phyloP scores from a whole-genome alignment of 202 grass and related monocot species.

The Schoenoplectus triqueter region DNA sequence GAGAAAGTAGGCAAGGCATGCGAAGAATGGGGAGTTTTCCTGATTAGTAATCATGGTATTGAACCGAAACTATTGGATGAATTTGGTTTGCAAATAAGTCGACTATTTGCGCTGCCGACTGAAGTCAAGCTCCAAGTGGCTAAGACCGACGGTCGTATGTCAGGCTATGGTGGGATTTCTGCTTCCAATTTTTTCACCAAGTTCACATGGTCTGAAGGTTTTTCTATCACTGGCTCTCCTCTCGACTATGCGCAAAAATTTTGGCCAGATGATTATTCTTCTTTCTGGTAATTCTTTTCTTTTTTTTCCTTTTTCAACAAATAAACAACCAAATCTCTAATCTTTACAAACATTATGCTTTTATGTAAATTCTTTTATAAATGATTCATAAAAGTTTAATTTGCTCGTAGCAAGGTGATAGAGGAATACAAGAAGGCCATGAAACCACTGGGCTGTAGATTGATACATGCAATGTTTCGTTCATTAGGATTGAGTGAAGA shows the following conservation, averaged over 20 bases:
- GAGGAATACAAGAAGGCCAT: slow-evolving; percentile 68
- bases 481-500: slow-evolving; percentile 64
- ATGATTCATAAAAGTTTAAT: neutral
- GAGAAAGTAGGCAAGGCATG: slow-evolving; percentile 50
- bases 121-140: slow-evolving; percentile 69
- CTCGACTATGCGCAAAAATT: slow-evolving; percentile 62
- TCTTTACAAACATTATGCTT: neutral
- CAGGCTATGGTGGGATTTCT: slow-evolving; percentile 70
- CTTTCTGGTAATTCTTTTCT: slow-evolving; percentile 60
- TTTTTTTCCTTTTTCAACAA: neutral
- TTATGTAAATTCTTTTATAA: neutral
- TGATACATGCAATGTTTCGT: slow-evolving; percentile 55
- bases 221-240: slow-evolving; percentile 61
- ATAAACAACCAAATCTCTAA: neutral
- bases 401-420: slow-evolving; percentile 57
- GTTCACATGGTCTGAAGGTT: slow-evolving; percentile 92
- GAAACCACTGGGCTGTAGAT: slow-evolving; percentile 43
- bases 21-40: slow-evolving; percentile 77
- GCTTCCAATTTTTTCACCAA: slow-evolving; percentile 86
- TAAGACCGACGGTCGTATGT: slow-evolving; percentile 45
- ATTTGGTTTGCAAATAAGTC: slow-evolving; percentile 49
- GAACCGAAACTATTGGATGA: slow-evolving; percentile 40
- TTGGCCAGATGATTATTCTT: slow-evolving; percentile 70
- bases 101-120: slow-evolving; percentile 69
- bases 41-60: slow-evolving; percentile 64